Percentiles rank a stretch among this genome's conserved stretches.
Conservation (phyloP, 192 early-diverging fungal species). For the Umbelopsis sp. region DNA sequence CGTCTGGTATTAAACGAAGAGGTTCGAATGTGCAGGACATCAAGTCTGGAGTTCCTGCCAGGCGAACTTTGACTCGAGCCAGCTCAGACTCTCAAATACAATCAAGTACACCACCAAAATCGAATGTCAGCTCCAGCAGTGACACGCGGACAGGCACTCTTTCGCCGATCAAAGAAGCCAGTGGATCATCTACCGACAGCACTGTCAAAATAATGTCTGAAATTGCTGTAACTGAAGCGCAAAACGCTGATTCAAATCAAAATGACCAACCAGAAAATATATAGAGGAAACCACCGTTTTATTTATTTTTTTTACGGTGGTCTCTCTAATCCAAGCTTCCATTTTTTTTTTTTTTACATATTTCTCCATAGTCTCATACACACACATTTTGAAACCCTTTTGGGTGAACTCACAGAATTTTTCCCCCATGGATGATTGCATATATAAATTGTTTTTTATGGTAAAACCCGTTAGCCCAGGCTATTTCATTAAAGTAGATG, state of each 20-base stretch:
- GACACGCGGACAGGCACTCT: conserved; percentile 7
- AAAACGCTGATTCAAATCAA: not conserved
- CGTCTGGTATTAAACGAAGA: conserved; percentile 15
- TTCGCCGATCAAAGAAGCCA: conserved; percentile 19
- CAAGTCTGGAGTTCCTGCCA: not conserved
- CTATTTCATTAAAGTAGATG: not conserved
- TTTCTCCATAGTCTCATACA: too few species aligned
- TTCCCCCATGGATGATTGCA: too few species aligned
- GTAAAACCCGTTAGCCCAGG: too few species aligned
- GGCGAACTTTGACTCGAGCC: conserved; percentile 1
- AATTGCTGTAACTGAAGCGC: not conserved
- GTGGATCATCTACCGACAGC: not conserved
- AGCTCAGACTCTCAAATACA: conserved; percentile 7
- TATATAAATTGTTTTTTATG: too few species aligned
- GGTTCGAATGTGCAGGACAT: not conserved
- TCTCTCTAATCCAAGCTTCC: not conserved
- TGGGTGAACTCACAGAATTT: too few species aligned
- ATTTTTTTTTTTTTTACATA: too few species aligned
- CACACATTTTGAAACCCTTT: too few species aligned
- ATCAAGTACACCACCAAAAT: not conserved
- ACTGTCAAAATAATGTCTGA: conserved; percentile 1
- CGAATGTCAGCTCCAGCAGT: not conserved
- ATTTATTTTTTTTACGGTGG: not conserved
- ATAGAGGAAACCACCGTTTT: not conserved
- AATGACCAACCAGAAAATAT: not conserved